These are phyloP conservation scores for Penicillium paradoxum DNA, from an alignment of 495 filamentous ascomycete genomes.

Conservation along the genomic window DNA sequence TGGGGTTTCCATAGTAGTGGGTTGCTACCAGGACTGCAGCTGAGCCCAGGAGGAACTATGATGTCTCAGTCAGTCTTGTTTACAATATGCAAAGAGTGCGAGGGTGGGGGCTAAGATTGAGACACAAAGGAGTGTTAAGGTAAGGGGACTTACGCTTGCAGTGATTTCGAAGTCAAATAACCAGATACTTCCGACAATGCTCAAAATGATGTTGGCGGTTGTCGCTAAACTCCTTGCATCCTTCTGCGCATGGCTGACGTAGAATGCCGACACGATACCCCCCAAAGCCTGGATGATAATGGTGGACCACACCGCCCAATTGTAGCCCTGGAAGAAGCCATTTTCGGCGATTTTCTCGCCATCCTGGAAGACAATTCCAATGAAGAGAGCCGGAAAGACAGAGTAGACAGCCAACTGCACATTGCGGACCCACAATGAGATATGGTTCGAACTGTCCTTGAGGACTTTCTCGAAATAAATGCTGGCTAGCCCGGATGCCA, in stretches of 20 bases:
- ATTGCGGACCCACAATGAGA: slow-evolving; percentile 87
- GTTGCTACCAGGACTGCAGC: slow-evolving; percentile 72
- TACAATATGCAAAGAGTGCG: neutral
- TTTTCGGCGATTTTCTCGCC: slow-evolving; percentile 74
- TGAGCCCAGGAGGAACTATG: slow-evolving; percentile 79
- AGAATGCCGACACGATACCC: slow-evolving; percentile 76
- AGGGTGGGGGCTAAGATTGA: neutral
- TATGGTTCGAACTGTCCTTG: slow-evolving; percentile 66
- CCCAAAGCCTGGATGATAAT: slow-evolving; percentile 77
- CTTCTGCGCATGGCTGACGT: slow-evolving; percentile 66
- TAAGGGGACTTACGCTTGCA: slow-evolving; percentile 53
- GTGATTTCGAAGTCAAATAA: slow-evolving; percentile 79
- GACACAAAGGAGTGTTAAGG: neutral
- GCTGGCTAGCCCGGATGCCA: slow-evolving; percentile 75
- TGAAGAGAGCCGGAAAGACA: slow-evolving; percentile 76
- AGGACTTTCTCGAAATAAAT: slow-evolving; percentile 95
- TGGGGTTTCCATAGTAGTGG: slow-evolving; percentile 68
- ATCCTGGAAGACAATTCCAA: slow-evolving; percentile 82
- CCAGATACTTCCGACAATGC: slow-evolving; percentile 75
- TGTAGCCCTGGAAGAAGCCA: slow-evolving; percentile 93
- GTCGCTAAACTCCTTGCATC: slow-evolving; percentile 85
- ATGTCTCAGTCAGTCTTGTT: slow-evolving; percentile 19
- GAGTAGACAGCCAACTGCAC: slow-evolving; percentile 92
- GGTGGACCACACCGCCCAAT: slow-evolving; percentile 81
- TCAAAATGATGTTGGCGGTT: slow-evolving; percentile 81